Evolutionary conservation across 2,329 filamentous ascomycete species (phyloP).

Genomic region (Fusarium euwallaceae): DNA sequence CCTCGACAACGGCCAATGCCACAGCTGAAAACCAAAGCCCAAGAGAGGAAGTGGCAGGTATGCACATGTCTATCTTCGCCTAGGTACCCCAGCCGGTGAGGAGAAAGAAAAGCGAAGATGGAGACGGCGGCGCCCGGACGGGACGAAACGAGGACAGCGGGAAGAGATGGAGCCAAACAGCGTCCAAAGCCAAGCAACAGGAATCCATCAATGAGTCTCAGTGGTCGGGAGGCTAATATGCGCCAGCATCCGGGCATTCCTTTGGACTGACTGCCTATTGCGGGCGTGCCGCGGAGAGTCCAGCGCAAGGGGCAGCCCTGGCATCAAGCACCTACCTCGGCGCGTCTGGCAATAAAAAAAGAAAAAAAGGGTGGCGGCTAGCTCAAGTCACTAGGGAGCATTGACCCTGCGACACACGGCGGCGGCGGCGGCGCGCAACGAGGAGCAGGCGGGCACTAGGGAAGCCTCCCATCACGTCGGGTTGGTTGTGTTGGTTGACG

Average conservation of each 20-base stretch:
- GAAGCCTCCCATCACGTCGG: conserved; percentile 42
- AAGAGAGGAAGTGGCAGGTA: conserved; percentile 15
- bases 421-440: conserved; percentile 22
- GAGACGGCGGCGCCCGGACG: conserved; percentile 31
- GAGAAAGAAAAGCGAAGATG: conserved; percentile 33
- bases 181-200: conserved; percentile 23
- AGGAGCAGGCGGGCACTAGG: conserved; percentile 45
- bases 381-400: conserved; percentile 9
- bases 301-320: conserved; percentile 23
- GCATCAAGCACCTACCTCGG: conserved; percentile 7
- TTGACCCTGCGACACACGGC: conserved; percentile 12
- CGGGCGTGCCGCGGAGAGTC: conserved; percentile 2
- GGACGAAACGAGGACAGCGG: conserved; percentile 40
- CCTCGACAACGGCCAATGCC: background rate
- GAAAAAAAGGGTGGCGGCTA: conserved; percentile 9
- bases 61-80: conserved; percentile 10
- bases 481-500: conserved; percentile 21
- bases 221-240: conserved; percentile 5
- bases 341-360: conserved; percentile 6
- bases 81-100: conserved; percentile 34
- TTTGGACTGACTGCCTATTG: conserved; percentile 7
- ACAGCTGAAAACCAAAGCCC: background rate
- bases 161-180: conserved; percentile 38
- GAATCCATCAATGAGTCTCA: conserved; percentile 27
- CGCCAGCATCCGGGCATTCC: conserved; percentile 34